phyloP scores from a whole-genome alignment of 139 green algal species.

The Edaphochlamys debaryana region DNA sequence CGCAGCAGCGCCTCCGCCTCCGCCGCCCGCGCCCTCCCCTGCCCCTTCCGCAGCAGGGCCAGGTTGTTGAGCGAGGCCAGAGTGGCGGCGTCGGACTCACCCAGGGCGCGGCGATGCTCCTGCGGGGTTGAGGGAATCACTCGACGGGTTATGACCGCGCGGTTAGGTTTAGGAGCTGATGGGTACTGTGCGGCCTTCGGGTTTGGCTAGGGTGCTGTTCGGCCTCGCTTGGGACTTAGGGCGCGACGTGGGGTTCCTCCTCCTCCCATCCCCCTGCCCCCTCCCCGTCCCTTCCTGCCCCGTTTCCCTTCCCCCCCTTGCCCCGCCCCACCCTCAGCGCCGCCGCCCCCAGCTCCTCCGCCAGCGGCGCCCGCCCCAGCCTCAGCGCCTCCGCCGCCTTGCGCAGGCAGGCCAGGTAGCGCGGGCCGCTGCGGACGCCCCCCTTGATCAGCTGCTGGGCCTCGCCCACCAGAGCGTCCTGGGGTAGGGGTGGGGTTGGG shows the following conservation, averaged over 20 bases:
- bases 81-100: not conserved
- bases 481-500: too few relatives aligned
- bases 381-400: conserved; percentile 39
- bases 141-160: too few relatives aligned
- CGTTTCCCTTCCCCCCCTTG: too few relatives aligned
- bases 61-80: conserved; percentile 15
- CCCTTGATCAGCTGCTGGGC: conserved; percentile 32
- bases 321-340: conserved; percentile 29
- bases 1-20: conserved; percentile 35
- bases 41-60: conserved; percentile 26
- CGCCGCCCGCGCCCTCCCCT: not conserved
- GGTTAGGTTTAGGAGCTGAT: too few relatives aligned
- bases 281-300: too few relatives aligned
- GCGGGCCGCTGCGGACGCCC: not conserved
- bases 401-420: conserved; percentile 36
- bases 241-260: too few relatives aligned
- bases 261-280: too few relatives aligned
- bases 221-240: too few relatives aligned
- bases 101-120: conserved; percentile 31
- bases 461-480: conserved; percentile 35
- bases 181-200: too few relatives aligned
- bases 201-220: too few relatives aligned
- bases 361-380: conserved; percentile 20
- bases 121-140: too few relatives aligned
- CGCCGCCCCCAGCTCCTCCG: conserved; percentile 22